Percentiles rank a stretch among this genome's conserved stretches.
These are phyloP conservation scores for Lasiodiplodia hormozganensis DNA, from an alignment of 2,329 filamentous ascomycete genomes.

Conservation along the genomic window DNA sequence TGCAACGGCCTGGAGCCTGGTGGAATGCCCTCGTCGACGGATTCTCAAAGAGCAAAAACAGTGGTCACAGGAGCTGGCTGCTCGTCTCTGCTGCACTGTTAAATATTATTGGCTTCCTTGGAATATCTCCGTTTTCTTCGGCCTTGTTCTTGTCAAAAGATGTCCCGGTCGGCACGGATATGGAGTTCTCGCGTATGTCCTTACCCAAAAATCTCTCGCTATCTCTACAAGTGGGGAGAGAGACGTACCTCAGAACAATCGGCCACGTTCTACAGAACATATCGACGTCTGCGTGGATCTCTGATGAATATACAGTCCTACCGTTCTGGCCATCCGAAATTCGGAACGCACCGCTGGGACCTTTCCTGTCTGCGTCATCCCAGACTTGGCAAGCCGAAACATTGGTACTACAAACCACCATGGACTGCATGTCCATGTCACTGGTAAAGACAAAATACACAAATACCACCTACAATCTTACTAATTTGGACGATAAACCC, in stretches of 20 bases:
- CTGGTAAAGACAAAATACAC: background rate
- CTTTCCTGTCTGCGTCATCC: background rate
- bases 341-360: background rate
- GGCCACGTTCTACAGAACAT: background rate
- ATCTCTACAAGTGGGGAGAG: background rate
- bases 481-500: too few relatives aligned
- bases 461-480: background rate
- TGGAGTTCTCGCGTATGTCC: background rate
- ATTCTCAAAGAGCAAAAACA: background rate
- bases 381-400: background rate
- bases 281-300: slow-evolving; percentile 5
- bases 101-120: background rate
- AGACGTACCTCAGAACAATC: background rate
- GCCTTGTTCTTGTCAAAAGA: background rate
- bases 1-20: background rate
- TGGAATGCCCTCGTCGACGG: background rate
- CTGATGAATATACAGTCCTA: background rate
- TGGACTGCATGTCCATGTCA: background rate
- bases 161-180: background rate
- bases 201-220: background rate
- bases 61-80: background rate
- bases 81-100: background rate
- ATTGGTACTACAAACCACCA: background rate
- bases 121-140: background rate
- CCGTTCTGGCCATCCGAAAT: background rate